Evolutionary conservation across 23 red algal genomes (phyloP).

Genomic region (Gracilaria domingensis): DNA sequence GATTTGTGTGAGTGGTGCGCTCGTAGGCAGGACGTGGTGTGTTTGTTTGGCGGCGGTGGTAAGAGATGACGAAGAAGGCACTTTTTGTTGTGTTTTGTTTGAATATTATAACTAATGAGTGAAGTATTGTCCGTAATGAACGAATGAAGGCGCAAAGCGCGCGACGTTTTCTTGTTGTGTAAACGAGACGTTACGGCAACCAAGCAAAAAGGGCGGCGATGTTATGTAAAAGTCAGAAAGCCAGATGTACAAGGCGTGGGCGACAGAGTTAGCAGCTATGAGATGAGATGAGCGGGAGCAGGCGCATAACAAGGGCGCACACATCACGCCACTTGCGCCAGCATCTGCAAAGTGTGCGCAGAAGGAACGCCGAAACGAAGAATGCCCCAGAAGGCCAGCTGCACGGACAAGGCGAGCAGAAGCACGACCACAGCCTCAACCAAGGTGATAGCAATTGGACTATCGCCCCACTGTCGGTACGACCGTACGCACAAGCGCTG

Average conservation of each 20-base stretch:
- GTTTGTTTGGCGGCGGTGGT: neutral
- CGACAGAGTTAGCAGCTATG: too few relatives aligned
- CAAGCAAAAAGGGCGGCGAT: too few relatives aligned
- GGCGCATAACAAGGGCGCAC: neutral
- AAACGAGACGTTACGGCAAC: too few relatives aligned
- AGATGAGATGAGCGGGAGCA: neutral
- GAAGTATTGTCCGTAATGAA: neutral
- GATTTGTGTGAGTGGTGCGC: too few relatives aligned
- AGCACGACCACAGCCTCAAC: constrained; percentile 49
- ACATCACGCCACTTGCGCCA: constrained; percentile 27
- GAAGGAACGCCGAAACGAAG: constrained; percentile 45
- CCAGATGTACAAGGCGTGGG: too few relatives aligned
- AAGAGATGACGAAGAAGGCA: neutral
- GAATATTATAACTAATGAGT: too few relatives aligned
- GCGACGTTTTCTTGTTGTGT: neutral
- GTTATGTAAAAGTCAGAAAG: too few relatives aligned
- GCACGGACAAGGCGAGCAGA: constrained; percentile 2
- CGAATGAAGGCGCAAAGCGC: neutral
- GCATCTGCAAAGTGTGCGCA: neutral
- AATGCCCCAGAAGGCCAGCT: constrained; percentile 51
- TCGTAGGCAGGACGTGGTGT: too few relatives aligned
- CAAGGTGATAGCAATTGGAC: constrained; percentile 13
- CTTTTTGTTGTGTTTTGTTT: neutral
- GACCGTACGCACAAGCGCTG: neutral
- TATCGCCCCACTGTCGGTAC: neutral